Percentiles rank a stretch among this genome's conserved stretches.
phyloP scores from a whole-genome alignment of 805 yeast species.

The Lachancea sp. region DNA sequence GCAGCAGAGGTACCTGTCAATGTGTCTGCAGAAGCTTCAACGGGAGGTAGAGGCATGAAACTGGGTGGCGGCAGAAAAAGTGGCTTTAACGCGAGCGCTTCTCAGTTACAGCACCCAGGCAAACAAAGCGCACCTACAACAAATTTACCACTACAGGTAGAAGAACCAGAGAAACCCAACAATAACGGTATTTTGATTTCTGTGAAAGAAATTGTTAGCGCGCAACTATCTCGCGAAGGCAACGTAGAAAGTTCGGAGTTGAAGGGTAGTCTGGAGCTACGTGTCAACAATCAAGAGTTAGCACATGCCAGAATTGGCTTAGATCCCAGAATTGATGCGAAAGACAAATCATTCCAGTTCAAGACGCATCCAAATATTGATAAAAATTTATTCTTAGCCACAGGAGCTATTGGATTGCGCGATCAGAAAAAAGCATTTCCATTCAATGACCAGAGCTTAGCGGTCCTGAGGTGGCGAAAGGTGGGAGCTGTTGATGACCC shows the following conservation, averaged over 20 bases:
- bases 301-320: conserved; percentile 62
- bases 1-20: conserved; percentile 13
- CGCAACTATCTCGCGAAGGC: conserved; percentile 82
- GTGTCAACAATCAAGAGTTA: conserved; percentile 70
- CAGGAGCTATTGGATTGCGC: conserved; percentile 61
- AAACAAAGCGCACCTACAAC: conserved; percentile 16
- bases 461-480: conserved; percentile 90
- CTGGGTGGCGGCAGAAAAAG: conserved; percentile 18
- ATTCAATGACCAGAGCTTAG: conserved; percentile 80
- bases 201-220: conserved; percentile 69
- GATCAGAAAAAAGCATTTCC: conserved; percentile 82
- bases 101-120: conserved; percentile 13
- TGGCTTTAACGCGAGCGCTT: conserved; percentile 6
- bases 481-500: conserved; percentile 56
- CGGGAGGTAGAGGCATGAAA: conserved; percentile 27
- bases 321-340: conserved; percentile 41
- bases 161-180: conserved; percentile 29
- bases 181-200: conserved; percentile 78
- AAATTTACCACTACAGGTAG: conserved; percentile 14
- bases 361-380: conserved; percentile 97
- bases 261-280: conserved; percentile 84
- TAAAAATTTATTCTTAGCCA: conserved; percentile 54
- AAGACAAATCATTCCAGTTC: conserved; percentile 51
- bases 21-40: conserved; percentile 7
- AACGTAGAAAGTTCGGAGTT: conserved; percentile 61